Evolutionary conservation across 169 alveolate species (phyloP).

Genomic region (Eimeria brunetti): DNA sequence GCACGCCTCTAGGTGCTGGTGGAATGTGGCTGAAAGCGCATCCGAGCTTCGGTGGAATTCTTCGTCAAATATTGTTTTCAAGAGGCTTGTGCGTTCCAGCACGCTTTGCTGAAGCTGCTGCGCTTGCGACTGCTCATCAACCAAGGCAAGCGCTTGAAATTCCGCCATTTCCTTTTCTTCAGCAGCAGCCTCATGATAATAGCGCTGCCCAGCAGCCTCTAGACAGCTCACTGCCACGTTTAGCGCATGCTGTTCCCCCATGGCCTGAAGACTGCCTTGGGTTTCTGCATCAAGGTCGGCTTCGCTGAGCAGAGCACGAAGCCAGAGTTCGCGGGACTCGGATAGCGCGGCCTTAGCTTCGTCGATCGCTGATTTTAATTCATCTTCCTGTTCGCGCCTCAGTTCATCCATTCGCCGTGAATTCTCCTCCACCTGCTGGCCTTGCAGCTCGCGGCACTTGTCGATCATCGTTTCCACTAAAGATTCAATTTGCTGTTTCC

Average conservation of each 20-base stretch:
- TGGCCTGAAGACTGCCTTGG: constrained; percentile 54
- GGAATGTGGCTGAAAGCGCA: constrained; percentile 32
- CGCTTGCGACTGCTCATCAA: constrained; percentile 6
- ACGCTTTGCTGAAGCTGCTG: constrained; percentile 17
- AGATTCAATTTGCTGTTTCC: constrained; percentile 41
- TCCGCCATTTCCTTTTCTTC: constrained; percentile 53
- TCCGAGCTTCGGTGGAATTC: constrained; percentile 58
- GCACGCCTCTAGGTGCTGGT: constrained; percentile 66
- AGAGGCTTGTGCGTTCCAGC: constrained; percentile 1
- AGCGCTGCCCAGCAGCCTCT: constrained; percentile 61
- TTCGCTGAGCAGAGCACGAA: constrained; percentile 14
- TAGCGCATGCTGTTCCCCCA: constrained; percentile 49
- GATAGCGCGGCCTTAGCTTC: constrained; percentile 43
- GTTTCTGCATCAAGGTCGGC: constrained; percentile 47
- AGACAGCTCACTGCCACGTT: constrained; percentile 61
- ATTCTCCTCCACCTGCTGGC: constrained; percentile 18
- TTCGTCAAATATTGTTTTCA: constrained; percentile 34
- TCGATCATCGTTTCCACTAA: constrained; percentile 48
- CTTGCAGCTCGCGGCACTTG: constrained; percentile 42
- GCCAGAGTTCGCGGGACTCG: constrained; percentile 48
- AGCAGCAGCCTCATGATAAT: constrained; percentile 54
- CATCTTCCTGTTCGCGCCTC: constrained; percentile 26
- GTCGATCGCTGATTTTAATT: constrained; percentile 12
- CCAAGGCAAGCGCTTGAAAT: constrained; percentile 36
- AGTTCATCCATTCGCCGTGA: constrained; percentile 39